phyloP scores from a whole-genome alignment of 2,329 filamentous ascomycete species.

The Colletotrichum filicis region DNA sequence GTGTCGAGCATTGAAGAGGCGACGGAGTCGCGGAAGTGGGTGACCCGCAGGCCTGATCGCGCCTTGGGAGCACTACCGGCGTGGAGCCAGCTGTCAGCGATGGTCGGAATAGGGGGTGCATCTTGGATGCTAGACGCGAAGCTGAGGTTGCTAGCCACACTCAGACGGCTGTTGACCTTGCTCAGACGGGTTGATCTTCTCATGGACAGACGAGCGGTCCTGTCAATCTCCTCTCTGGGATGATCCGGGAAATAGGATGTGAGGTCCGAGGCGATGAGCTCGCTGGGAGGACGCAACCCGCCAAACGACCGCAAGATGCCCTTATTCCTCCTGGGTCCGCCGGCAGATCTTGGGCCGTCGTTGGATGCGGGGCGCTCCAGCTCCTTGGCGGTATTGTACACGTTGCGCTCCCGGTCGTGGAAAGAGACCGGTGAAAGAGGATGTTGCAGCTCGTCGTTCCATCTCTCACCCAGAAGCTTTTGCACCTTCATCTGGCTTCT shows the following conservation, averaged over 20 bases:
- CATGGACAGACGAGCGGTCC: slow-evolving; percentile 92
- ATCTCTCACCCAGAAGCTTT: slow-evolving; percentile 87
- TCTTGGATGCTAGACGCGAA: slow-evolving; percentile 92
- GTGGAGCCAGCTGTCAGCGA: slow-evolving; percentile 91
- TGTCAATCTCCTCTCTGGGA: slow-evolving; percentile 92
- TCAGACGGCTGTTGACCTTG: slow-evolving; percentile 91
- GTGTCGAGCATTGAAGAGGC: slow-evolving; percentile 90
- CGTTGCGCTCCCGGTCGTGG: slow-evolving; percentile 75
- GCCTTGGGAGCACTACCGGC: slow-evolving; percentile 64
- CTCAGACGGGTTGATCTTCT: slow-evolving; percentile 90
- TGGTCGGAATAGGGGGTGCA: slow-evolving; percentile 93
- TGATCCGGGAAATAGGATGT: slow-evolving; percentile 98
- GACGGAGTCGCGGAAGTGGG: slow-evolving; percentile 85
- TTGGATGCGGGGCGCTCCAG: slow-evolving; percentile 66
- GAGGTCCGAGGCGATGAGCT: slow-evolving; percentile 95
- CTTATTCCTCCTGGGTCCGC: slow-evolving; percentile 54
- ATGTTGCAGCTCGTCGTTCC: slow-evolving; percentile 83
- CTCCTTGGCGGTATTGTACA: slow-evolving; percentile 68
- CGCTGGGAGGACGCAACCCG: slow-evolving; percentile 91
- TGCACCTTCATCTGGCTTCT: slow-evolving; percentile 89
- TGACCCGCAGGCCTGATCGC: slow-evolving; percentile 54
- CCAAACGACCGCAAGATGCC: slow-evolving; percentile 82
- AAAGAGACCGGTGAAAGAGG: slow-evolving; percentile 85
- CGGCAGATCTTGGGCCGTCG: slow-evolving; percentile 45
- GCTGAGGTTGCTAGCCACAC: slow-evolving; percentile 93